A percentile compares a stretch with the other conserved stretches of the same genome.
Evolutionary conservation across 2,329 filamentous ascomycete genomes (phyloP).

Genomic region (Aspergillus glaucus): DNA sequence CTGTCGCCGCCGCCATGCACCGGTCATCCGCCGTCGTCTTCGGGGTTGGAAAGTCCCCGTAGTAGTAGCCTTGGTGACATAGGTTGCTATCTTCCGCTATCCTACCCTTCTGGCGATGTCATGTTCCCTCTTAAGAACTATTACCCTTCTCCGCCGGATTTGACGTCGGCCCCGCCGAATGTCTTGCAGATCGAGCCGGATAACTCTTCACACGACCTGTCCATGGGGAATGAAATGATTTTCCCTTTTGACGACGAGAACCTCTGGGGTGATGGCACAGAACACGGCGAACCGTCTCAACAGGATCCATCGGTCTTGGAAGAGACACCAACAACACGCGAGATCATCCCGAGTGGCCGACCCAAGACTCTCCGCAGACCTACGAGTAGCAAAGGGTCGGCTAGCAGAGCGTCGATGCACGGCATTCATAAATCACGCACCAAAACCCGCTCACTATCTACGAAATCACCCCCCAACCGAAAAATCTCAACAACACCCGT

Average conservation of each 20-base stretch:
- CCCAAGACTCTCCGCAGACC: not conserved
- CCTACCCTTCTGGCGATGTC: constrained; percentile 13
- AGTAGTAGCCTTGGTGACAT: constrained; percentile 10
- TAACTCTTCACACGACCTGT: constrained; percentile 6
- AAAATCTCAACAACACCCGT: not conserved
- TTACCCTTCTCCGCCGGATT: constrained; percentile 12
- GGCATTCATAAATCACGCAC: not conserved
- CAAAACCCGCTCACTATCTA: too few relatives aligned
- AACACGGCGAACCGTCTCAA: not conserved
- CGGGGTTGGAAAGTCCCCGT: constrained; percentile 20
- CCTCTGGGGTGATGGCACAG: not conserved
- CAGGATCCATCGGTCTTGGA: not conserved
- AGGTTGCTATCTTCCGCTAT: constrained; percentile 14
- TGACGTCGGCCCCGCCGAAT: constrained; percentile 6
- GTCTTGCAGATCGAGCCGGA: constrained; percentile 5
- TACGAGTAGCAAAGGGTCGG: not conserved
- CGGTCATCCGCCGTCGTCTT: constrained; percentile 15
- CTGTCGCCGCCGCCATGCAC: constrained; percentile 11
- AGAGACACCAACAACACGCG: not conserved
- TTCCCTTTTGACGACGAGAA: not conserved
- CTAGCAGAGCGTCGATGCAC: not conserved
- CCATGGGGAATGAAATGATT: constrained; percentile 9
- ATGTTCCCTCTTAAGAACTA: constrained; percentile 6
- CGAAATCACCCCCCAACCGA: not conserved
- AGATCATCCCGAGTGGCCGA: too few relatives aligned